Evolutionary conservation across 2,329 filamentous ascomycete genomes (phyloP), one percentile per base, ranked within the genome.

Genomic region (Fusarium austroafricanum): DNA sequence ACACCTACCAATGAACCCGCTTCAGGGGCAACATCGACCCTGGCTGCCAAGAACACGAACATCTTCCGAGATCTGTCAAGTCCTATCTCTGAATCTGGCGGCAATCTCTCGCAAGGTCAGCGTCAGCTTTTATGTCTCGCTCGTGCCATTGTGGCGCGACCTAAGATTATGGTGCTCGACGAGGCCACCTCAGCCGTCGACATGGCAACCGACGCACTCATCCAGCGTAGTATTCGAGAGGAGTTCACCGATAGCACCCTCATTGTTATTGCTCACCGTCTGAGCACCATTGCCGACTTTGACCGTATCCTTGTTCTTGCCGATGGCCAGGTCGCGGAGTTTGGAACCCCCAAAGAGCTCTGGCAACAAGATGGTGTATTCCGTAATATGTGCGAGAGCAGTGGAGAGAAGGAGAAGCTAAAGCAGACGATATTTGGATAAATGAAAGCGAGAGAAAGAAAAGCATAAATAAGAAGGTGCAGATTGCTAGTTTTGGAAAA

Each of bases 171-270:
- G 86, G 88, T 94, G 2, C 84, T 94, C 2, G 92, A 95, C 75
- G 92, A 94, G 79, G 92, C 92, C 1, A 95, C 92, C 0, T 90
- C 87, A 5, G 91, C 92, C 0, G 91, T 94, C 4, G 92, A 94
- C 76, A 92, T 93, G 89, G 82, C 85, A 39, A 94, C 92, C 0
- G 92, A 94, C 75, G 81, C 84, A 2, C 83, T 92, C 26, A 94
- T 94, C 72, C 91, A 94, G 79, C 85, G 89, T 8, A 88, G 84
- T 50, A 93, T 94, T 70, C 84, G 90, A 21, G 87, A 91, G 72
- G 90, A 92, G 75, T 93, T 93, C 67, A 87, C 83, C 1, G 87
- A 87, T 63, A 86, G 86, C 39, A 93, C 91, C 1, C 80, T 93
- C 28, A 78, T 94, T 18, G 90, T 93, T 18, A 93, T 94, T 75